Evolutionary conservation across 441 rosid species (phyloP).

Genomic region (Breynia disticha): DNA sequence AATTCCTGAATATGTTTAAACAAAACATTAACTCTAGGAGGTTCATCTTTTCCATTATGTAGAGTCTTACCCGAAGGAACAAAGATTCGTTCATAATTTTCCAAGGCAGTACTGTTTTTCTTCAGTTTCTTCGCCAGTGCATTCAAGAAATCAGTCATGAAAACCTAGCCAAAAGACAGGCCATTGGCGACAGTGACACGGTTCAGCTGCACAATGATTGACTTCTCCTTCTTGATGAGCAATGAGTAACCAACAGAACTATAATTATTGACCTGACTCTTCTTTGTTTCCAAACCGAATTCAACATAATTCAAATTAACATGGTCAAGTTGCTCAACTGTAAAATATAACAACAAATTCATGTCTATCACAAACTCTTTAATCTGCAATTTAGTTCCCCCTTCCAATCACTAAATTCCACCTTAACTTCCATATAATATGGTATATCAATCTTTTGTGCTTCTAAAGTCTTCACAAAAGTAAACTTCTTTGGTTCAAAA

Average conservation of each 20-base stretch:
- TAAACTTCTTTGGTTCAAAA: too few relatives aligned
- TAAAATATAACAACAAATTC: too few relatives aligned
- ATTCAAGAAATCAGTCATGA: conserved; percentile 54
- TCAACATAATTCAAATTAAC: too few relatives aligned
- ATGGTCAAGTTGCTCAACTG: too few relatives aligned
- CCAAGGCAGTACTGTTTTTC: conserved; percentile 45
- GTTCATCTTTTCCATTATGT: conserved; percentile 35
- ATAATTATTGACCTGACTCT: conserved; percentile 70
- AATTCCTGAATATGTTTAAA: conserved; percentile 64
- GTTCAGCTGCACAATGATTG: conserved; percentile 47
- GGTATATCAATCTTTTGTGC: too few relatives aligned
- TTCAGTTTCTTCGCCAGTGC: conserved; percentile 48
- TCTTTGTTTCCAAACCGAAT: too few relatives aligned
- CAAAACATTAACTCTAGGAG: conserved; percentile 52
- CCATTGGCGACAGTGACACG: conserved; percentile 64
- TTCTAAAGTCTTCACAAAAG: too few relatives aligned
- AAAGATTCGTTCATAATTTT: conserved; percentile 50
- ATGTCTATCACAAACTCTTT: too few relatives aligned
- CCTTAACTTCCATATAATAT: too few relatives aligned
- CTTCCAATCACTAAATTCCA: too few relatives aligned
- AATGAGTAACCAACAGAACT: conserved; percentile 78
- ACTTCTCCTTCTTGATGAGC: conserved; percentile 58
- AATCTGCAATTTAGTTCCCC: too few relatives aligned
- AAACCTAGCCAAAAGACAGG: conserved; percentile 63
- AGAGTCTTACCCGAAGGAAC: conserved; percentile 52